phyloP scores from a whole-genome alignment of 106 monocot genomes.

The Alisma plantagoaquatica region DNA sequence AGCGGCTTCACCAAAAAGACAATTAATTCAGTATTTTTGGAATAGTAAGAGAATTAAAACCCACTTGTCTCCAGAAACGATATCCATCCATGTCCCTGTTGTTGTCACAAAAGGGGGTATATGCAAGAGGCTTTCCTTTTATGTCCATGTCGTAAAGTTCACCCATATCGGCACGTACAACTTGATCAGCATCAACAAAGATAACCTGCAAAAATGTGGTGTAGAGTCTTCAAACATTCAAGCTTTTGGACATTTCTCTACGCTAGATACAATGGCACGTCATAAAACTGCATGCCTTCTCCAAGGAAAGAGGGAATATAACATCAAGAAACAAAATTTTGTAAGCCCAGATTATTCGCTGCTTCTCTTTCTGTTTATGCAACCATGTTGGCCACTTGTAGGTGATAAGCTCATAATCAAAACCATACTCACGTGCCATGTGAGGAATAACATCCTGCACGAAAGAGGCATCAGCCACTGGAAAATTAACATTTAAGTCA shows the following conservation, averaged over 20 bases:
- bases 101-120: constrained; percentile 99
- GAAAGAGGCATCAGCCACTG: not conserved
- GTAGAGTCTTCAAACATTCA: no score
- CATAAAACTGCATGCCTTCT: constrained; percentile 38
- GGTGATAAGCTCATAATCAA: constrained; percentile 95
- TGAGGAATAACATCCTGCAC: constrained; percentile 89
- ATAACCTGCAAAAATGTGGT: constrained; percentile 93
- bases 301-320: constrained; percentile 89
- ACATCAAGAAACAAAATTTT: constrained; percentile 99
- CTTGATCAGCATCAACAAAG: constrained; percentile 98
- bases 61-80: constrained; percentile 92
- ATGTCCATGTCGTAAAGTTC: constrained; percentile 97
- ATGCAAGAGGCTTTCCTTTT: constrained; percentile 90
- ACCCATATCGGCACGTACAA: constrained; percentile 96
- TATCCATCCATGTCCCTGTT: constrained; percentile 99
- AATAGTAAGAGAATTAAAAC: not conserved
- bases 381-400: constrained; percentile 99
- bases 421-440: constrained; percentile 91
- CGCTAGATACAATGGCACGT: no score
- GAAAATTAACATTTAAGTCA: not conserved
- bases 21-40: not conserved
- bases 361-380: constrained; percentile 98
- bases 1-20: not conserved
- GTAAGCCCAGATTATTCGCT: constrained; percentile 97
- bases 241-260: no score